phyloP scores from a whole-genome alignment of 1,139 yeast genomes.

The Protomyces lactucae-debilis region DNA sequence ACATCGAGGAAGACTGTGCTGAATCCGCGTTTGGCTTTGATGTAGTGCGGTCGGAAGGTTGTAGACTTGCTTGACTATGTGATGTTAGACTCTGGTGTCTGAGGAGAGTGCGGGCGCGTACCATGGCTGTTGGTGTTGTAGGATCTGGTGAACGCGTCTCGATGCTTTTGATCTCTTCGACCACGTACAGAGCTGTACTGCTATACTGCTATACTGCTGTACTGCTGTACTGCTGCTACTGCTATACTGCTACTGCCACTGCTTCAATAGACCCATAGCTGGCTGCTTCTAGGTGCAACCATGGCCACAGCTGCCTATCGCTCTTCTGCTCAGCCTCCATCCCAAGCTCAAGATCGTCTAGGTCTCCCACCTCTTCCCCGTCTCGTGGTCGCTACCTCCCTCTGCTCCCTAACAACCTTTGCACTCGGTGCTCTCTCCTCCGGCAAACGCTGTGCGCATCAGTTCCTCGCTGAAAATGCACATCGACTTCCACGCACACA shows the following conservation, averaged over 20 bases:
- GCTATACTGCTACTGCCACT: no score
- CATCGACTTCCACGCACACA: conserved; percentile 72
- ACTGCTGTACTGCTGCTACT: no score
- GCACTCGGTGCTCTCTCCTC: conserved; percentile 64
- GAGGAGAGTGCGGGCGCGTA: no score
- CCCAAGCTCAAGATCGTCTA: conserved; percentile 2
- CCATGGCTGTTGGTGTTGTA: no score
- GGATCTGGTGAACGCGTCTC: no score
- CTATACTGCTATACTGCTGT: no score
- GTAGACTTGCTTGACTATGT: neutral
- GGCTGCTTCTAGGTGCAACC: no score
- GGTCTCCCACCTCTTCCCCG: conserved; percentile 24
- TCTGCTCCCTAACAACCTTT: conserved; percentile 15
- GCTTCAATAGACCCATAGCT: no score
- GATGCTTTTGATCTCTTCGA: no score
- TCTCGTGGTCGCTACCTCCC: conserved; percentile 3
- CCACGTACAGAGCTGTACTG: no score
- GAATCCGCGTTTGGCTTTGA: neutral
- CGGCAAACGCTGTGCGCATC: conserved; percentile 51
- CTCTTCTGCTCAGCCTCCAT: no score
- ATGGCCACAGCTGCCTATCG: no score
- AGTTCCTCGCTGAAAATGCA: conserved; percentile 73
- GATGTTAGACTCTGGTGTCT: neutral
- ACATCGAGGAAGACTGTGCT: neutral
- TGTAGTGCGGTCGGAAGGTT: neutral